Evolutionary conservation across 805 yeast species (phyloP).

Genomic region (Blastobotrys muscicola): DNA sequence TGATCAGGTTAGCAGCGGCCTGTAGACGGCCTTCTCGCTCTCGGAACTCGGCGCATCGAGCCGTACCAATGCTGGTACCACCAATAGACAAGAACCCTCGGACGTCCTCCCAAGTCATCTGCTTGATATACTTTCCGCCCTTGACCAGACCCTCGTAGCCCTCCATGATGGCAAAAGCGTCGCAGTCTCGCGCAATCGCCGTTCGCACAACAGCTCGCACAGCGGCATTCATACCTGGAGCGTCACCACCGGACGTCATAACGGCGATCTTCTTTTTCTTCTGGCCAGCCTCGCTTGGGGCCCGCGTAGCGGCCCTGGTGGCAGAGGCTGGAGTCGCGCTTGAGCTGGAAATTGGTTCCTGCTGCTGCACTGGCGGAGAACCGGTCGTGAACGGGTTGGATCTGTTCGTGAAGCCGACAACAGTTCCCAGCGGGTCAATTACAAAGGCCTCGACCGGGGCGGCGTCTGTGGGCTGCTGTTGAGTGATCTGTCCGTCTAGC

Average conservation of each 20-base stretch:
- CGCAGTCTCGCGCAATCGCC: slow-evolving; percentile 80
- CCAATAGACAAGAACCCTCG: slow-evolving; percentile 89
- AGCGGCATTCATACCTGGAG: slow-evolving; percentile 97
- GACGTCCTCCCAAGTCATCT: slow-evolving; percentile 89
- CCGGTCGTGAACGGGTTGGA: slow-evolving; percentile 21
- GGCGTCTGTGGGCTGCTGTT: slow-evolving; percentile 42
- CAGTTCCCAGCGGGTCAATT: slow-evolving; percentile 74
- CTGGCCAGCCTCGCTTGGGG: slow-evolving; percentile 3
- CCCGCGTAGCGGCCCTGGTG: slow-evolving; percentile 2
- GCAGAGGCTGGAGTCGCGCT: slow-evolving; percentile 5
- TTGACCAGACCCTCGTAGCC: slow-evolving; percentile 89
- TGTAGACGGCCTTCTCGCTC: slow-evolving; percentile 76
- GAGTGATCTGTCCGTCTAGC: slow-evolving; percentile 24
- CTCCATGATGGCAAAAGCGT: slow-evolving; percentile 83
- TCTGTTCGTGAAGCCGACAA: slow-evolving; percentile 67
- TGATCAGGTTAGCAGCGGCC: slow-evolving; percentile 78
- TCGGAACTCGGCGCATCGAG: slow-evolving; percentile 77
- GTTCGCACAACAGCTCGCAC: slow-evolving; percentile 94
- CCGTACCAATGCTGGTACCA: slow-evolving; percentile 95
- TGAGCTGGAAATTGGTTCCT: not conserved
- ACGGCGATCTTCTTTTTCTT: slow-evolving; percentile 66
- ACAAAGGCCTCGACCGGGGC: slow-evolving; percentile 69
- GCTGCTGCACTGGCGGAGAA: slow-evolving; percentile 1
- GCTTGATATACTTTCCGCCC: slow-evolving; percentile 71
- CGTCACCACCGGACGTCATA: slow-evolving; percentile 98